These are phyloP conservation scores for Aspergillus sp. DNA, from an alignment of 2,329 filamentous ascomycete genomes.

Conservation along the genomic window DNA sequence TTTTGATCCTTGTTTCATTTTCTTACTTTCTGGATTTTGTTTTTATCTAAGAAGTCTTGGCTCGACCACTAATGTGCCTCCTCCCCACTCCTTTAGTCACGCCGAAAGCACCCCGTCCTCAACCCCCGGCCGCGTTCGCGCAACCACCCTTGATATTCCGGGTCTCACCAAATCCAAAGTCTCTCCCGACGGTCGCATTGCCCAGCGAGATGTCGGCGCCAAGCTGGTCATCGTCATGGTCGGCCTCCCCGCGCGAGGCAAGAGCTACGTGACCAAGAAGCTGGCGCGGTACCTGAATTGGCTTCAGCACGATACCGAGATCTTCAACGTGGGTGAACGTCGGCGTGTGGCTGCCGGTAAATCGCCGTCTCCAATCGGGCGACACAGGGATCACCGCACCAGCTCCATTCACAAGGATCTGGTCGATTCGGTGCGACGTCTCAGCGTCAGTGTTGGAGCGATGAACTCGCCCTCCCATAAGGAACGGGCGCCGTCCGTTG, in stretches of 20 bases:
- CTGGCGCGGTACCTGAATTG: slow-evolving; percentile 92
- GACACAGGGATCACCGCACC: slow-evolving; percentile 18
- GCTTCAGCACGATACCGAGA: slow-evolving; percentile 92
- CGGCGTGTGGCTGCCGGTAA: slow-evolving; percentile 71
- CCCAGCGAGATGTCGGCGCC: slow-evolving; percentile 88
- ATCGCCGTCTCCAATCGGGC: slow-evolving; percentile 32
- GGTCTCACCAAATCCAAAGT: slow-evolving; percentile 94
- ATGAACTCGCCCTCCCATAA: slow-evolving; percentile 20
- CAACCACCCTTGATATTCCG: slow-evolving; percentile 94
- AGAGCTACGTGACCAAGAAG: slow-evolving; percentile 99
- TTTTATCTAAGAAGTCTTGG: slow-evolving; percentile 1
- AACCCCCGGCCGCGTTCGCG: slow-evolving; percentile 78
- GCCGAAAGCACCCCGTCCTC: slow-evolving; percentile 33
- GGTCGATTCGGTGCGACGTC: slow-evolving; percentile 43
- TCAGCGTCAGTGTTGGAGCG: slow-evolving; percentile 40
- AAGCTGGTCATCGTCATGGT: slow-evolving; percentile 99
- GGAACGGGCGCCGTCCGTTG: slow-evolving; percentile 11
- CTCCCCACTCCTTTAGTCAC: slow-evolving; percentile 3
- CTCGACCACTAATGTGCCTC: not conserved
- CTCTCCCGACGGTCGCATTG: slow-evolving; percentile 92
- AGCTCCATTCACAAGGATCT: slow-evolving; percentile 41
- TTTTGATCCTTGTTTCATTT: not conserved
- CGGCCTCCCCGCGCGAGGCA: slow-evolving; percentile 88
- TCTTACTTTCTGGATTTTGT: slow-evolving; percentile 4
- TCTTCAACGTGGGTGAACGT: slow-evolving; percentile 96